Base-by-base conservation (phyloP, 352 stramenopile species). In the Pythium graminicola region DNA sequence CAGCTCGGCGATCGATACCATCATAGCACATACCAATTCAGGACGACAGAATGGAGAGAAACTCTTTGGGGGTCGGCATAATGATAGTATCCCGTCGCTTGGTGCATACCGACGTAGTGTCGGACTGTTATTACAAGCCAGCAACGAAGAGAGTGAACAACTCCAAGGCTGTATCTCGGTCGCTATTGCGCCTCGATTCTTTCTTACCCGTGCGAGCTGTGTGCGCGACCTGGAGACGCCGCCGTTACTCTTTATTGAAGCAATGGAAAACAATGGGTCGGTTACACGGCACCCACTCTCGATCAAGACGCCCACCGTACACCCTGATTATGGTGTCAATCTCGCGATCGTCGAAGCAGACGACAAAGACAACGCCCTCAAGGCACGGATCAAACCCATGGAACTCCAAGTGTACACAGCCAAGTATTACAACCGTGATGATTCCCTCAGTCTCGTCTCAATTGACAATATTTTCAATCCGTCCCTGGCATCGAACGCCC, bases 391-490 rank as follows among this genome's bases (percentile, higher is more conserved):
- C 23, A 14, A 42, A 27, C 44, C 47, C 26, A 40, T 60, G 48
- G 7, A 3, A 27, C 28, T 67, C 9, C 24, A 27, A 5, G 48
- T 40, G 5, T 44, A 59, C 27, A 23, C 48, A 10, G 46, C 59
- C 4, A 6, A 22, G 14, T 62, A 59, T 24, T 67, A 57, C 27
- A 8, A 45, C 4, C 29, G 39, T 3, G 47, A 67, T 20, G 29
- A 38, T 8, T 17, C 35, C 4, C 54, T 67, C n/a, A 51, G 32
- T n/a, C 33, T 60, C 3, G n/a, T 56, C 0, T 62, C 60, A 7
- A 45, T 62, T 8, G 60, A 67, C 54, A 67, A 60, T 5, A 53
- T 67, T 22, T 67, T 67, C 43, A 62, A 62, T 24, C 53, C 48
- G 9, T 48, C 60, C 11, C 45, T 67, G 5, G 24, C 42, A 11